Evolutionary conservation across 2,329 filamentous ascomycete species (phyloP).

Genomic region (Akanthomyces lecanii): DNA sequence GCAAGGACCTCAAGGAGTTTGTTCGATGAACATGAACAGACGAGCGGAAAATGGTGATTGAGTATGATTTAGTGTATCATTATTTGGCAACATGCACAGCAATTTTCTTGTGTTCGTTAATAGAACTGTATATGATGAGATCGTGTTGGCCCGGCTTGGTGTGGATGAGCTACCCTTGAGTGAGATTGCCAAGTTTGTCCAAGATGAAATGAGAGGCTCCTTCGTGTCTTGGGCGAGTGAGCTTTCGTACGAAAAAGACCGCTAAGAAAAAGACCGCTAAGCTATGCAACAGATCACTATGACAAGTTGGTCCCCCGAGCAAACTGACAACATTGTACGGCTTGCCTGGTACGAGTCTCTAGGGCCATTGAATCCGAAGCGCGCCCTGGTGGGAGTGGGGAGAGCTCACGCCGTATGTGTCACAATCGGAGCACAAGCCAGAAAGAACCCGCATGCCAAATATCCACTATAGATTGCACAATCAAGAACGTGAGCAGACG

Average conservation of each 20-base stretch:
- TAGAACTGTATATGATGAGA: background rate
- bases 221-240: background rate
- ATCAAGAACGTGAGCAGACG: too few species aligned
- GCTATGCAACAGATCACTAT: too few species aligned
- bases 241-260: too few species aligned
- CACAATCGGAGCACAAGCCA: background rate
- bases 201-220: too few species aligned
- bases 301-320: too few species aligned
- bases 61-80: constrained; percentile 7
- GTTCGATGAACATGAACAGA: constrained; percentile 33
- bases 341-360: too few species aligned
- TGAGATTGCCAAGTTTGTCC: background rate
- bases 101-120: background rate
- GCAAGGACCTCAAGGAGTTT: constrained; percentile 55
- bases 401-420: background rate
- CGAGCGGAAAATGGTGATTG: background rate
- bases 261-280: too few species aligned
- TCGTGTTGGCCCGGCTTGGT: background rate
- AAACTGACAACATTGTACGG: too few species aligned
- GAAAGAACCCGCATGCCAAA: too few species aligned
- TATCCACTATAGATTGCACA: too few species aligned
- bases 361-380: too few species aligned
- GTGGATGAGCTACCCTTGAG: background rate
- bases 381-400: background rate
- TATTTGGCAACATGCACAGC: constrained; percentile 5